Conservation (phyloP, 108 stramenopile genomes). For the Mediolabrus comicus region DNA sequence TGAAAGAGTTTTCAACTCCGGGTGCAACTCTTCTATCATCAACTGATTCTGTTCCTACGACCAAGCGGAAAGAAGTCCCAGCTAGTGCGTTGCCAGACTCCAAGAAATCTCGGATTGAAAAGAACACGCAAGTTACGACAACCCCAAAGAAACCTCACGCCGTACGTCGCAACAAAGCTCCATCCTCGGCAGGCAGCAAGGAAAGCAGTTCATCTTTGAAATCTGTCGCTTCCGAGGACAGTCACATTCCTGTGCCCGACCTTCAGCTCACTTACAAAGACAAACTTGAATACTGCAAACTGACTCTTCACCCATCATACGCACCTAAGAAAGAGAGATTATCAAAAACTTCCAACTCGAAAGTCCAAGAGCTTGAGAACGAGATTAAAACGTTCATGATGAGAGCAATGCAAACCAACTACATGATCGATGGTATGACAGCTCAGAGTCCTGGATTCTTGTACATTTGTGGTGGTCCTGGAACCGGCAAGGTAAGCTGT, state of each 20-base stretch:
- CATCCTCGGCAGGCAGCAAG: constrained; percentile 5
- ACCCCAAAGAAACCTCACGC: too few species aligned
- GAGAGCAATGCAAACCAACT: constrained; percentile 17
- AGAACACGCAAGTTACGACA: too few species aligned
- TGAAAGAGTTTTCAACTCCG: background rate
- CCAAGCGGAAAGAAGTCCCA: background rate
- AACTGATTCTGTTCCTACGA: background rate
- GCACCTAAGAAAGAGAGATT: constrained; percentile 7
- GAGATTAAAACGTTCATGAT: constrained; percentile 31
- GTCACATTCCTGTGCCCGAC: constrained; percentile 7
- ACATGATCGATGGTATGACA: constrained; percentile 3
- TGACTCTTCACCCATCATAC: constrained; percentile 30
- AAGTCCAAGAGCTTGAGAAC: constrained; percentile 7
- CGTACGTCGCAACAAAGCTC: background rate
- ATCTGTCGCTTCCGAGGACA: background rate
- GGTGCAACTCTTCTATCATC: background rate
- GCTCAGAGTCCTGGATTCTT: constrained; percentile 34
- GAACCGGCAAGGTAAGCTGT: constrained; percentile 65
- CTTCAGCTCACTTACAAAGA: constrained; percentile 10
- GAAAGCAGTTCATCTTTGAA: background rate
- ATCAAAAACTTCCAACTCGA: constrained; percentile 7
- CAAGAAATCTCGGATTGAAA: constrained; percentile 3
- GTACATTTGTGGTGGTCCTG: constrained; percentile 75
- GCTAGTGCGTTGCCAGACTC: background rate
- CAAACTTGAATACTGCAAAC: constrained; percentile 30